Percentiles rank a stretch among this genome's conserved stretches.
Conservation (phyloP, 2,329 filamentous ascomycete species). For the Ophiocordyceps robertsii region DNA sequence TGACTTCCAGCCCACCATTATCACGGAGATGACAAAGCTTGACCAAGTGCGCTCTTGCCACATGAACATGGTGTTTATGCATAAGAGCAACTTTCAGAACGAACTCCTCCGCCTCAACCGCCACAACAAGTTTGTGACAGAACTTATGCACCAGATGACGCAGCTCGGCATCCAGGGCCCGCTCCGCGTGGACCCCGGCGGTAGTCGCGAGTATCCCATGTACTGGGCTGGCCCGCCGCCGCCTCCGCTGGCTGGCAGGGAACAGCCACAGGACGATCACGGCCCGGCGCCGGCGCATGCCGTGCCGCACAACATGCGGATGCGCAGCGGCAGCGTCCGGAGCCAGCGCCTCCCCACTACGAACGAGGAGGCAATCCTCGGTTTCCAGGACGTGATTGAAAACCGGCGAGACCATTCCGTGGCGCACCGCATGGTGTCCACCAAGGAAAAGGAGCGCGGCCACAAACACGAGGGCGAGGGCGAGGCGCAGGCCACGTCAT, state of each 20-base stretch:
- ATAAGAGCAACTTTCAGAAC: conserved; percentile 95
- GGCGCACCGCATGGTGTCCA: conserved; percentile 22
- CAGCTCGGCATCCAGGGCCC: conserved; percentile 78
- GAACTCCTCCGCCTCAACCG: conserved; percentile 79
- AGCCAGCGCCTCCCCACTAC: conserved; percentile 8
- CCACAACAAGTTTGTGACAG: conserved; percentile 88
- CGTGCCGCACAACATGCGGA: conserved; percentile 4
- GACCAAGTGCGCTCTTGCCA: conserved; percentile 75
- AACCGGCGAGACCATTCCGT: conserved; percentile 22
- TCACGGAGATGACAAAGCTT: conserved; percentile 71
- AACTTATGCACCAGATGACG: conserved; percentile 76
- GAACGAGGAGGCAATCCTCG: conserved; percentile 18
- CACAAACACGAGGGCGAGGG: conserved; percentile 12
- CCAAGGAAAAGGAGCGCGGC: conserved; percentile 22
- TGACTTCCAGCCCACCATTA: conserved; percentile 74
- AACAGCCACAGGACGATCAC: conserved; percentile 8
- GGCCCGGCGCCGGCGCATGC: conserved; percentile 3
- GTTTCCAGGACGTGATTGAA: conserved; percentile 34
- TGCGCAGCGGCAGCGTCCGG: conserved; percentile 5
- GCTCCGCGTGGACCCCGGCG: conserved; percentile 44
- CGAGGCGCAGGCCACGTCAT: conserved; percentile 13
- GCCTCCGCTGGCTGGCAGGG: conserved; percentile 16
- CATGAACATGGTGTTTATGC: conserved; percentile 91
- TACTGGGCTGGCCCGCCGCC: conserved; percentile 30
- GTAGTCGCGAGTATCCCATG: conserved; percentile 54